Evolutionary conservation across 805 yeast species (phyloP).

Genomic region (Candida pseudofarinosa): DNA sequence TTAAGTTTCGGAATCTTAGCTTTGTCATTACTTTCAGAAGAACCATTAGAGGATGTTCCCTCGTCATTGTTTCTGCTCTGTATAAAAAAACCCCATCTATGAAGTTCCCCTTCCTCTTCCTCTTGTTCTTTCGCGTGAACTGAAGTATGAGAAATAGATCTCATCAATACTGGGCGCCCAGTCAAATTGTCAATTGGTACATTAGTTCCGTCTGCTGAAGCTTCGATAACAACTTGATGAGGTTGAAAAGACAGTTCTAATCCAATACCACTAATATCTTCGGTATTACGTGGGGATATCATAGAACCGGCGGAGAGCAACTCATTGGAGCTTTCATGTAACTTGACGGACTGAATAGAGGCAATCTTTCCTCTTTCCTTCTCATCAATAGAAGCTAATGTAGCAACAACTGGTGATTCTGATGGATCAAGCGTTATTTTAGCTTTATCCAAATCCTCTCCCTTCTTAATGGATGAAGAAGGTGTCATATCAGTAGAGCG

Average conservation of each 20-base stretch:
- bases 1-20: conserved; percentile 27
- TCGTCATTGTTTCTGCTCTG: conserved; percentile 49
- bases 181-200: conserved; percentile 64
- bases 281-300: conserved; percentile 39
- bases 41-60: conserved; percentile 3
- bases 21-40: background rate
- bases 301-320: conserved; percentile 52
- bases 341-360: conserved; percentile 20
- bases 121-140: conserved; percentile 72
- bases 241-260: conserved; percentile 42
- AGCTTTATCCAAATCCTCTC: background rate
- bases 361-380: background rate
- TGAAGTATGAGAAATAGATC: conserved; percentile 62
- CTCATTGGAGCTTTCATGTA: conserved; percentile 49
- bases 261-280: conserved; percentile 12
- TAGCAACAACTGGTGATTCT: background rate
- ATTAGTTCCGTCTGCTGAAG: conserved; percentile 47
- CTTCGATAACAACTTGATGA: conserved; percentile 69
- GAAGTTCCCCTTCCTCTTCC: conserved; percentile 89
- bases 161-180: conserved; percentile 66
- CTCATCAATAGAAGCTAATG: background rate
- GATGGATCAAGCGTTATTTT: background rate
- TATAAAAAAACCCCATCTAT: conserved; percentile 78
- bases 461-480: background rate
- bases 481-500: background rate